phyloP scores from a whole-genome alignment of 2,329 filamentous ascomycete species.

The Coniochaeta hoffmannii region DNA sequence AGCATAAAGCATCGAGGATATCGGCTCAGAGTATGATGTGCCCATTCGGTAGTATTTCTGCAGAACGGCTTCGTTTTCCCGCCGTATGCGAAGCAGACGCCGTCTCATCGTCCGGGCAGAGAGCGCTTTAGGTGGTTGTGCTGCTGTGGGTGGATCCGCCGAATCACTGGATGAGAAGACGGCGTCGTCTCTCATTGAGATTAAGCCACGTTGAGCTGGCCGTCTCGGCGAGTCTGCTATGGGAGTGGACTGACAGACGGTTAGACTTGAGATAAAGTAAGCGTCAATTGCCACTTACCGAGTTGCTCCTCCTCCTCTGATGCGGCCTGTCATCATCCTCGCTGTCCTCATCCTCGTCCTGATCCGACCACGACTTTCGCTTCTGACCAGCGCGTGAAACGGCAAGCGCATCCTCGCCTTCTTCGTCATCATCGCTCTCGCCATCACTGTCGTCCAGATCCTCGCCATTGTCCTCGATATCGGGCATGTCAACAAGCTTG shows the following conservation, averaged over 20 bases:
- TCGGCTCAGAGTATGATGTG: constrained; percentile 87
- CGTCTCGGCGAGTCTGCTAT: constrained; percentile 58
- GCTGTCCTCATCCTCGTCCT: constrained; percentile 61
- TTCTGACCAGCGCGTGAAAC: constrained; percentile 50
- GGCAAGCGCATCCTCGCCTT: constrained; percentile 19
- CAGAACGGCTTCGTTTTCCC: constrained; percentile 69
- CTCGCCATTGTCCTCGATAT: constrained; percentile 68
- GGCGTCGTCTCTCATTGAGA: constrained; percentile 44
- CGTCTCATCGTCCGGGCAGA: constrained; percentile 67
- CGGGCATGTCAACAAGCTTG: constrained; percentile 84
- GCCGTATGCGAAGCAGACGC: constrained; percentile 65
- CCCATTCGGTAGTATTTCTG: constrained; percentile 81
- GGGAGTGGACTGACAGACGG: constrained; percentile 48
- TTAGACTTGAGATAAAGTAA: constrained; percentile 21
- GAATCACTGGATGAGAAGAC: constrained; percentile 40
- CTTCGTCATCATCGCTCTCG: constrained; percentile 49
- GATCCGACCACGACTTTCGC: constrained; percentile 71
- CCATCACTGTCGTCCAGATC: constrained; percentile 51
- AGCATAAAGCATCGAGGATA: constrained; percentile 90
- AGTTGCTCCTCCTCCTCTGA: constrained; percentile 82
- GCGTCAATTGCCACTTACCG: constrained; percentile 43
- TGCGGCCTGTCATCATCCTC: constrained; percentile 69
- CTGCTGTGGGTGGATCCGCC: constrained; percentile 48
- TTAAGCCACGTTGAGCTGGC: constrained; percentile 51
- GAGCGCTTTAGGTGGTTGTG: constrained; percentile 51